Evolutionary conservation across 306 rosid genomes (phyloP).

Genomic region (Nissolia schottii): DNA sequence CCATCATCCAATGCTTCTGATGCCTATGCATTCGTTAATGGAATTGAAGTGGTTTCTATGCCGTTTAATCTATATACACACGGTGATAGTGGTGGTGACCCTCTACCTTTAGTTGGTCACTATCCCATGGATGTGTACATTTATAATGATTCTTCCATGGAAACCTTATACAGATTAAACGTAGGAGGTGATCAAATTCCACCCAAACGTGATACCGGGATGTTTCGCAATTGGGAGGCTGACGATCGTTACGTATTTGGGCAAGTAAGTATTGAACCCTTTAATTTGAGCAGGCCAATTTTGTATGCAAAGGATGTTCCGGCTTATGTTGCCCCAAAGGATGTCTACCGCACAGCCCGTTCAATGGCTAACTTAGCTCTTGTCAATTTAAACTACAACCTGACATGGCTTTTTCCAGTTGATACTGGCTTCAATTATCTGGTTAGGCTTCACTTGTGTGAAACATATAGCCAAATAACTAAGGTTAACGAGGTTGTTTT

Average conservation of each 20-base stretch:
- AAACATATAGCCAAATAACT: not conserved
- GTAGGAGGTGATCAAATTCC: constrained; percentile 34
- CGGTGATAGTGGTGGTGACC: constrained; percentile 11
- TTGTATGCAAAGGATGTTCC: not conserved
- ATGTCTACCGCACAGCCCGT: constrained; percentile 11
- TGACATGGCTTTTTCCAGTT: constrained; percentile 30
- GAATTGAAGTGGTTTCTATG: constrained; percentile 45
- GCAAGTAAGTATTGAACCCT: not conserved
- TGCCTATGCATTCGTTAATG: constrained; percentile 41
- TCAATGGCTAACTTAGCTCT: not conserved
- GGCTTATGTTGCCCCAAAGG: constrained; percentile 18
- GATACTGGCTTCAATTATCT: constrained; percentile 47
- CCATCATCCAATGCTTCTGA: constrained; percentile 27
- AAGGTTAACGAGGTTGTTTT: not conserved
- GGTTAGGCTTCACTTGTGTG: constrained; percentile 56
- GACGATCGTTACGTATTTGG: not conserved
- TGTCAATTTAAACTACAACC: constrained; percentile 18
- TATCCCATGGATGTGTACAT: not conserved
- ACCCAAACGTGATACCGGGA: constrained; percentile 26
- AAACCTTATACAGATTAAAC: constrained; percentile 30
- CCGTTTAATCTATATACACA: constrained; percentile 29
- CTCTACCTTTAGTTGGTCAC: constrained; percentile 28
- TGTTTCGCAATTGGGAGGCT: constrained; percentile 32
- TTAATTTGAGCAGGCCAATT: not conserved
- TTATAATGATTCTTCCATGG: constrained; percentile 24